Conservation (phyloP, 2,329 filamentous ascomycete genomes). For the Aspergillus fumigatus region DNA sequence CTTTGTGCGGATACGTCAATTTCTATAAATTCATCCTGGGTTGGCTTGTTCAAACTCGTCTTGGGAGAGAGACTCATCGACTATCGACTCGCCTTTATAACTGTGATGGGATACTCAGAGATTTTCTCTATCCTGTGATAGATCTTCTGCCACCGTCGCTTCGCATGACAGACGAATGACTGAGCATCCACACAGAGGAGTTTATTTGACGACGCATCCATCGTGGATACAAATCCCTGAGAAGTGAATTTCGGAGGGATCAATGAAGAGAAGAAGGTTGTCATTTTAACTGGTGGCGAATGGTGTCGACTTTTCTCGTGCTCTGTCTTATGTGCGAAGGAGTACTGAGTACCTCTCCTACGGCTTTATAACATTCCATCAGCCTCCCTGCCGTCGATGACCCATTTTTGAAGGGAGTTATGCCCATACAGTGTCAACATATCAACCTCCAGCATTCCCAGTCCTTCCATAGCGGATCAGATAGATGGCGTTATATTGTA, state of each 20-base stretch:
- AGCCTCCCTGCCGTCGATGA: neutral
- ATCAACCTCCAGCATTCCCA: neutral
- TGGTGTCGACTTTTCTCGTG: neutral
- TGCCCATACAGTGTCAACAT: neutral
- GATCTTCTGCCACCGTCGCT: neutral
- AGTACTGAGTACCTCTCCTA: neutral
- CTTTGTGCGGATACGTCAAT: neutral
- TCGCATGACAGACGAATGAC: neutral
- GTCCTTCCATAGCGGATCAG: neutral
- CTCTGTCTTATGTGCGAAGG: neutral
- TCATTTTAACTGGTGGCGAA: neutral
- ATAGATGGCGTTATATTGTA: neutral
- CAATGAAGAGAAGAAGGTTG: neutral
- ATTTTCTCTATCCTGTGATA: neutral
- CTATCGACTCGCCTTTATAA: neutral
- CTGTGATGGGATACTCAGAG: neutral
- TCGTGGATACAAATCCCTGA: neutral
- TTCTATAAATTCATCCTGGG: neutral
- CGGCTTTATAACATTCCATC: neutral
- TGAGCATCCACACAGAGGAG: neutral
- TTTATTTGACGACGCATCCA: neutral
- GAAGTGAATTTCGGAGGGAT: neutral
- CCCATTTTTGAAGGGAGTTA: neutral
- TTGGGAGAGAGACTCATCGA: neutral
- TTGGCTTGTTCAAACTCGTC: neutral